Percentiles rank a stretch among this genome's conserved stretches.
phyloP scores from a whole-genome alignment of 2,329 filamentous ascomycete genomes.

The Neopestalotiopsis rosae region DNA sequence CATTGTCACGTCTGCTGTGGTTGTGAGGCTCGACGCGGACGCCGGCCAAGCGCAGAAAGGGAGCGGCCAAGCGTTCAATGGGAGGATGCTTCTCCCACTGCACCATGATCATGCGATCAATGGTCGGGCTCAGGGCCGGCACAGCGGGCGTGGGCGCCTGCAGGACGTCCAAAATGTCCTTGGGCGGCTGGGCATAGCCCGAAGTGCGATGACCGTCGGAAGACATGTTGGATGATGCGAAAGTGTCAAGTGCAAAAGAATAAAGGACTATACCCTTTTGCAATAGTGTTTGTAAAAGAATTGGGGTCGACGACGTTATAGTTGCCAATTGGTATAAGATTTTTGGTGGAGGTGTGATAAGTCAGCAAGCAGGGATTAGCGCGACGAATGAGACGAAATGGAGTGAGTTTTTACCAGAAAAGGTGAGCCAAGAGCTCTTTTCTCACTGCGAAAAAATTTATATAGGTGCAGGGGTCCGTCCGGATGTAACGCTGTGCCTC shows the following conservation, averaged over 20 bases:
- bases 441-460: background rate
- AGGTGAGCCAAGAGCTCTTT: background rate
- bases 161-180: slow-evolving; percentile 10
- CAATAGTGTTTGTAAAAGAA: background rate
- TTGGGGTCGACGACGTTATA: background rate
- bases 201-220: background rate
- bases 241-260: background rate
- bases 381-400: background rate
- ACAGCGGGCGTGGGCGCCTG: background rate
- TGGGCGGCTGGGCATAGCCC: slow-evolving; percentile 3
- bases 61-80: slow-evolving; percentile 33
- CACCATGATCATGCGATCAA: slow-evolving; percentile 10
- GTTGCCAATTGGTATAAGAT: background rate
- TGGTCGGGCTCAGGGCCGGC: background rate
- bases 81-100: slow-evolving; percentile 36
- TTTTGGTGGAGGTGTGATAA: background rate
- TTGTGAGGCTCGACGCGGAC: slow-evolving; percentile 14
- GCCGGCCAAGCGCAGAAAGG: slow-evolving; percentile 9
- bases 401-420: slow-evolving; percentile 1
- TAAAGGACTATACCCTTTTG: background rate
- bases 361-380: background rate
- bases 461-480: background rate
- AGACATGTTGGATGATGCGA: background rate
- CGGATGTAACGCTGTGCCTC: background rate
- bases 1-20: slow-evolving; percentile 11